Conservation (phyloP, 805 yeast genomes). For the Wickerhamomyces canadensis region DNA sequence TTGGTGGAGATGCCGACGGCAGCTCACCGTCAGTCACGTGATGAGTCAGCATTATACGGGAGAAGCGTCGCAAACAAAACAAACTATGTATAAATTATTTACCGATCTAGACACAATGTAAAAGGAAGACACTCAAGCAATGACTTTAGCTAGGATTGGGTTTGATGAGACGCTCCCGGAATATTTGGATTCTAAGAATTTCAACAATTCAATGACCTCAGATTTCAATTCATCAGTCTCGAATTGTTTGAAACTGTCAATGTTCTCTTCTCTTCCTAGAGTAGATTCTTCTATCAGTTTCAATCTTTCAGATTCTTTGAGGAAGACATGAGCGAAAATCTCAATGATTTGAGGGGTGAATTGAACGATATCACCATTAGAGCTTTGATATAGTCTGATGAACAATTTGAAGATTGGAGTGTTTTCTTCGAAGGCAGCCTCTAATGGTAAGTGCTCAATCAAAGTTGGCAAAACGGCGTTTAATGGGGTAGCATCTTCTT, state of each 20-base stretch:
- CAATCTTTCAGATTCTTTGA: constrained; percentile 69
- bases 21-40: too few species aligned
- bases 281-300: constrained; percentile 69
- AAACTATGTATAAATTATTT: neutral
- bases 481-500: constrained; percentile 68
- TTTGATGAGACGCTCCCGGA: constrained; percentile 55
- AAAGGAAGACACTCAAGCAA: too few species aligned
- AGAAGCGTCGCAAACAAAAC: too few species aligned
- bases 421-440: constrained; percentile 88
- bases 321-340: constrained; percentile 64
- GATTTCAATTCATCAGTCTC: constrained; percentile 58
- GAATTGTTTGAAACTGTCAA: constrained; percentile 76
- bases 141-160: constrained; percentile 29
- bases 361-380: constrained; percentile 47
- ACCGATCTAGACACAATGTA: too few species aligned
- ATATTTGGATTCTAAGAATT: constrained; percentile 60
- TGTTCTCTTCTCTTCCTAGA: constrained; percentile 78
- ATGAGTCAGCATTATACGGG: too few species aligned
- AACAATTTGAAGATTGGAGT: constrained; percentile 81
- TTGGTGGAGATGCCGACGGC: too few species aligned
- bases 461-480: constrained; percentile 70
- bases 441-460: constrained; percentile 75
- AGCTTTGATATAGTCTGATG: constrained; percentile 61
- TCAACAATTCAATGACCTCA: constrained; percentile 65
- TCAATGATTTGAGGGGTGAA: constrained; percentile 59